phyloP scores from a whole-genome alignment of 331 rosid species.

The Arachis monticola region DNA sequence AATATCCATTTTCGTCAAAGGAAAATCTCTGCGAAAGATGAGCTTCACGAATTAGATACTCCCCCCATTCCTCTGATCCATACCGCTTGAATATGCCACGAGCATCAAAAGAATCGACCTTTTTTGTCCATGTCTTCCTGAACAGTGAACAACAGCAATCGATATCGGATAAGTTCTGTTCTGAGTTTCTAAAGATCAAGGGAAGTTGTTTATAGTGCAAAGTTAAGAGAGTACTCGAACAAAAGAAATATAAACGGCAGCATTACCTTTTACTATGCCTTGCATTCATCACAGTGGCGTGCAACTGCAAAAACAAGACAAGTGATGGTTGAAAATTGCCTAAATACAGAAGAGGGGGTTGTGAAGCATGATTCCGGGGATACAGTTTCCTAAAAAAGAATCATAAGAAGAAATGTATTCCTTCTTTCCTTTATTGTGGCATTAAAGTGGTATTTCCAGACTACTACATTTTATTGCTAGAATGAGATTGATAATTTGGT shows the following conservation, averaged over 20 bases:
- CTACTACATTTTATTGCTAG: neutral
- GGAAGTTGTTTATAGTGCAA: conserved; percentile 24
- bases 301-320: conserved; percentile 63
- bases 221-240: conserved; percentile 7
- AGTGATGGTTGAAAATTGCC: conserved; percentile 19
- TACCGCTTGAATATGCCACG: conserved; percentile 71
- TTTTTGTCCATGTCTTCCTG: conserved; percentile 43
- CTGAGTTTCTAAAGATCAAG: conserved; percentile 1
- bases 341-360: neutral
- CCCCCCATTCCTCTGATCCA: conserved; percentile 83
- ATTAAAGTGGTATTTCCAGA: conserved; percentile 2
- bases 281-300: conserved; percentile 85
- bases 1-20: conserved; percentile 76
- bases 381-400: conserved; percentile 18
- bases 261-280: conserved; percentile 68
- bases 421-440: neutral
- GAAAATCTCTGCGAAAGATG: conserved; percentile 85
- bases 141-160: conserved; percentile 39
- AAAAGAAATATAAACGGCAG: conserved; percentile 3
- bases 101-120: conserved; percentile 66
- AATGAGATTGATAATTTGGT: conserved; percentile 9
- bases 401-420: neutral
- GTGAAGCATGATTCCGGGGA: conserved; percentile 26
- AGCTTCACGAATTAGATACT: conserved; percentile 80
- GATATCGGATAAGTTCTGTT: conserved; percentile 31